phyloP scores from a whole-genome alignment of 306 rosid species.

The Vachellia collinsii region DNA sequence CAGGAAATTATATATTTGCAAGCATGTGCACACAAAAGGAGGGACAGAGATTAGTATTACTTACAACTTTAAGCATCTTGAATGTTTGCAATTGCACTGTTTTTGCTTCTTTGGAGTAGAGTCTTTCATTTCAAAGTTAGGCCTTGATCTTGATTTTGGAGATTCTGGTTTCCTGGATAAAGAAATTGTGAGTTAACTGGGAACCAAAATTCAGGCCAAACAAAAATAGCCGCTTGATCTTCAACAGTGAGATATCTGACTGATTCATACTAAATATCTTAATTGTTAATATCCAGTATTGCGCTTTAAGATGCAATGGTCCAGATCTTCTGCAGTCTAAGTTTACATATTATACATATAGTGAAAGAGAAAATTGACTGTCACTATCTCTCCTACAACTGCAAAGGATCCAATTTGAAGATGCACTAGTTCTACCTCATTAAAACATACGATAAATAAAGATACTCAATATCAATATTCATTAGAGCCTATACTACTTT shows the following conservation, averaged over 20 bases:
- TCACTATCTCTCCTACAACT: background rate
- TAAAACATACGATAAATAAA: constrained; percentile 33
- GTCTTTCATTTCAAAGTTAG: constrained; percentile 73
- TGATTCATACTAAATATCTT: background rate
- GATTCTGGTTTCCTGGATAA: constrained; percentile 88
- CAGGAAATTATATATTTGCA: constrained; percentile 4
- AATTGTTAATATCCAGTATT: background rate
- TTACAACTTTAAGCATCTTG: constrained; percentile 96
- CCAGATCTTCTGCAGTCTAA: background rate
- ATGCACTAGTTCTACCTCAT: constrained; percentile 29
- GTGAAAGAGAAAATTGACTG: background rate
- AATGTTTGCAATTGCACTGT: constrained; percentile 97
- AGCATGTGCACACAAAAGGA: constrained; percentile 1
- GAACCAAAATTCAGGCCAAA: constrained; percentile 15
- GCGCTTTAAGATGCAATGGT: background rate
- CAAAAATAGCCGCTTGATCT: background rate
- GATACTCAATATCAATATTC: constrained; percentile 25
- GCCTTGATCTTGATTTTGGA: constrained; percentile 79
- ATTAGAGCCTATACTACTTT: background rate
- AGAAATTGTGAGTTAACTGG: constrained; percentile 36
- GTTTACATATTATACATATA: background rate
- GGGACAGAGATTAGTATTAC: constrained; percentile 42
- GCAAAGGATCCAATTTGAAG: background rate
- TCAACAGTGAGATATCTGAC: background rate
- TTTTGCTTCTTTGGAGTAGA: constrained; percentile 94